Base-by-base conservation (phyloP, 352 stramenopile genomes). In the Phytophthora colocasiae region DNA sequence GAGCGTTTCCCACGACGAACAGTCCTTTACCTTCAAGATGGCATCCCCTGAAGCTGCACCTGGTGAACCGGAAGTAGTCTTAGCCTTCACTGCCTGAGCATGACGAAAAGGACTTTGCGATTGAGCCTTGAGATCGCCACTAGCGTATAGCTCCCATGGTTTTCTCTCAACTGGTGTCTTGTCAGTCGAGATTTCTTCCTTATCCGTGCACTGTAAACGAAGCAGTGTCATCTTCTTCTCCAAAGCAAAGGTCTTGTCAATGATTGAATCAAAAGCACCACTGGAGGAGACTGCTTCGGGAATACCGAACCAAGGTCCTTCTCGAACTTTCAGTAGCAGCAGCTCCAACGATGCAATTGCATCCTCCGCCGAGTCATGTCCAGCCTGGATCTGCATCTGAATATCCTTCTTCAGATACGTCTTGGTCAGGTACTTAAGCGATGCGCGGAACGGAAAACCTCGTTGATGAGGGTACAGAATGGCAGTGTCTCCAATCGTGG, bases 281-380 rank as follows among this genome's bases (percentile, higher is more conserved):
- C 70, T 60, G 24, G 68, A 69, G 1, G 80, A 66, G 19, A 66
- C 69, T 29, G 68, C 38, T 22, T 85, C 73, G 0, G 88, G 88
- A 31, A 96, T 81, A 12, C 88, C 88, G 56, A 90, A 93, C 55
- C 69, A 77, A n/a, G 84, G 78, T 2, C 88, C 88, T 43, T 87
- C 56, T 9, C 67, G 69, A 48, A 95, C 57, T 44, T 96, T 96
- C 29, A 93, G 68, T 39, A 89, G 66, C 26, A 94, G 66, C 15
- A 97, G 56, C 50, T 94, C 80, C 60, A 97, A 81, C 11, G 89
- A 87, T 2, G 89, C 83, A 40, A 86, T 78, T 4, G 89, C 88
- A 48, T 97, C 90, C 59, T 96, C 87, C 12, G 79, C 83, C 26
- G 86, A 96, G 60, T 97, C 90, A 54, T 97, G 90, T 3, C 83